phyloP scores from a whole-genome alignment of 352 stramenopile species.

The Globisporangium mamillatum region DNA sequence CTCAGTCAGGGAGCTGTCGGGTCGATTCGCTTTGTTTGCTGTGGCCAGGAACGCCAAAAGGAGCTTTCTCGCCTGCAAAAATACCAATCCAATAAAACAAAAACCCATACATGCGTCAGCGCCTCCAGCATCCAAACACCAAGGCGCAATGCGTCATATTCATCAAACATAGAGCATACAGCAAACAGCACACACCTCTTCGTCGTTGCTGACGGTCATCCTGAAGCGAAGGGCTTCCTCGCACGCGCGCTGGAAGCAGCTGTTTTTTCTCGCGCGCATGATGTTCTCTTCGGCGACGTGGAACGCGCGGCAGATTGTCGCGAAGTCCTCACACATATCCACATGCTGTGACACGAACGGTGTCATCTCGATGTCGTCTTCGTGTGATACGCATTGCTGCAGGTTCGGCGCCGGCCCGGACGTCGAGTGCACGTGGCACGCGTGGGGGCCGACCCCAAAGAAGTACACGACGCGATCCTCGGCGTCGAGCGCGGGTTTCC shows the following conservation, averaged over 20 bases:
- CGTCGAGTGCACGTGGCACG: slow-evolving; percentile 25
- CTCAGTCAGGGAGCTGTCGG: neutral
- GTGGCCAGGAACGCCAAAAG: slow-evolving; percentile 23
- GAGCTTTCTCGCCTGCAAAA: slow-evolving; percentile 14
- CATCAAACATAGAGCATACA: neutral
- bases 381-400: slow-evolving; percentile 42
- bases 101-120: neutral
- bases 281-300: slow-evolving; percentile 34
- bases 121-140: neutral
- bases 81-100: neutral
- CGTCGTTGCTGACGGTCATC: slow-evolving; percentile 25
- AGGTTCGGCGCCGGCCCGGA: slow-evolving; percentile 38
- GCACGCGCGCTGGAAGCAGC: slow-evolving; percentile 49
- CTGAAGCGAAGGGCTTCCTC: slow-evolving; percentile 39
- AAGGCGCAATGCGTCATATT: neutral
- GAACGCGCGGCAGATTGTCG: slow-evolving; percentile 31
- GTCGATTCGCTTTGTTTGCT: slow-evolving; percentile 5
- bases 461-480: slow-evolving; percentile 82
- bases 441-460: slow-evolving; percentile 58
- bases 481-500: slow-evolving; percentile 52
- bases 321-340: slow-evolving; percentile 29
- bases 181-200: slow-evolving; percentile 16
- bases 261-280: slow-evolving; percentile 37
- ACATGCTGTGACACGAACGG: slow-evolving; percentile 12
- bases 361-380: slow-evolving; percentile 34